These are phyloP conservation scores for Pichia rugopelliculosa DNA, from an alignment of 805 yeast genomes.

Conservation along the genomic window DNA sequence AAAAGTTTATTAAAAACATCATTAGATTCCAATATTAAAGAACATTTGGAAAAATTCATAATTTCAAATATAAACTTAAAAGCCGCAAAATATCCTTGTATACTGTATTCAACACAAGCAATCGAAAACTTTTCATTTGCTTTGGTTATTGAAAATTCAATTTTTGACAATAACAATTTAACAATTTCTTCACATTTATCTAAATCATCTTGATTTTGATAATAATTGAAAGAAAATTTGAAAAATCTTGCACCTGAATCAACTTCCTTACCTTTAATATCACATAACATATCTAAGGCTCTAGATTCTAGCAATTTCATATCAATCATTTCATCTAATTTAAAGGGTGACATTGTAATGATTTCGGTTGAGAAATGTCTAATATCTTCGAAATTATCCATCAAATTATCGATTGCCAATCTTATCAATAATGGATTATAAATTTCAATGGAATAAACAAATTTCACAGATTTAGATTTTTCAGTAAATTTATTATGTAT, in stretches of 20 bases:
- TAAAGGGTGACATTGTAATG: slow-evolving; percentile 37
- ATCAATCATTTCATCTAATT: slow-evolving; percentile 19
- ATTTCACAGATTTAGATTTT: slow-evolving; percentile 36
- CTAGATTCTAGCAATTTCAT: slow-evolving; percentile 18
- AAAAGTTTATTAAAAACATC: slow-evolving; percentile 10
- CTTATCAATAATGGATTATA: slow-evolving; percentile 35
- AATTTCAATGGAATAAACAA: slow-evolving; percentile 41
- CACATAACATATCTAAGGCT: slow-evolving; percentile 27
- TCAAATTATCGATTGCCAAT: slow-evolving; percentile 51
- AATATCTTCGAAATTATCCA: slow-evolving; percentile 73
- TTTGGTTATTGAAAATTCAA: slow-evolving; percentile 29
- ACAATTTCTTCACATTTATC: slow-evolving; percentile 24
- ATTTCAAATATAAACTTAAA: slow-evolving; percentile 33
- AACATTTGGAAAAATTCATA: slow-evolving; percentile 11
- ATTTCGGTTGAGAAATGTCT: slow-evolving; percentile 44
- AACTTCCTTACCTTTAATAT: slow-evolving; percentile 52
- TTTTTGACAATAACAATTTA: slow-evolving; percentile 24
- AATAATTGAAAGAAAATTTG: slow-evolving; percentile 39
- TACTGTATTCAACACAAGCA: slow-evolving; percentile 42
- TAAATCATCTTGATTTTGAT: slow-evolving; percentile 18
- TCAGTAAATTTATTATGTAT: slow-evolving; percentile 33
- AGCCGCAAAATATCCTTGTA: slow-evolving; percentile 68
- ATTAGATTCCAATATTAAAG: slow-evolving; percentile 1
- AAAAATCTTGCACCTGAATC: slow-evolving; percentile 75
- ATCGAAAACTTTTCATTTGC: slow-evolving; percentile 31